Conservation (phyloP, 2,329 filamentous ascomycete genomes). For the Cladophialophora carrionii region DNA sequence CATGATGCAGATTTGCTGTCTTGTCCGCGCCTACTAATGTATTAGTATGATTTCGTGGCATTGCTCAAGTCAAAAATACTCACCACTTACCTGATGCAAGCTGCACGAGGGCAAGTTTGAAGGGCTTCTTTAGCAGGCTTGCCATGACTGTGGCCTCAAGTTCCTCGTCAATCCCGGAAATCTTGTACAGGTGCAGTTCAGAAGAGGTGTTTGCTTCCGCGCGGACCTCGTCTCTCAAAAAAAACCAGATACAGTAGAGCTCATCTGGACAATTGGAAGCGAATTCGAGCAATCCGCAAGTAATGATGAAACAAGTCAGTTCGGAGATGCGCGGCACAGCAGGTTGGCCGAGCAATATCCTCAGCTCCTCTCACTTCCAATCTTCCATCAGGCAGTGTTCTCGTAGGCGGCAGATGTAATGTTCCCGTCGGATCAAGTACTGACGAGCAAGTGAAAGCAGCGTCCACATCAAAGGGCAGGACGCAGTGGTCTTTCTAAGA, state of each 20-base stretch:
- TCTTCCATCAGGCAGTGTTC: not conserved
- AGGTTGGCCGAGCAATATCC: constrained; percentile 4
- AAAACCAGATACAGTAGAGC: not conserved
- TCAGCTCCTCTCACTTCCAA: not conserved
- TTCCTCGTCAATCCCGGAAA: not conserved
- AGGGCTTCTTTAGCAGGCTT: constrained; percentile 69
- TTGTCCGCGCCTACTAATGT: constrained; percentile 70
- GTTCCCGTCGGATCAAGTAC: not conserved
- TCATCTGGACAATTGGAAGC: not conserved
- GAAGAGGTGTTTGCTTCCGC: not conserved
- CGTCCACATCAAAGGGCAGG: not conserved
- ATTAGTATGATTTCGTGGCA: constrained; percentile 27
- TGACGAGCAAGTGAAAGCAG: not conserved
- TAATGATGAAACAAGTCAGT: not conserved
- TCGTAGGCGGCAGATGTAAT: not conserved
- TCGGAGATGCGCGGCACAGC: not conserved
- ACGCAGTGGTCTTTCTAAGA: not conserved
- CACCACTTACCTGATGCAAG: constrained; percentile 66
- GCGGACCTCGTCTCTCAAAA: not conserved
- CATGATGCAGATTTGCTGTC: constrained; percentile 76
- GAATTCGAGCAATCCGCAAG: not conserved
- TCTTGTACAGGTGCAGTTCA: not conserved
- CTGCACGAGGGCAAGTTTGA: constrained; percentile 82
- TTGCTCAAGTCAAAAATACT: constrained; percentile 6
- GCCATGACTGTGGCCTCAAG: constrained; percentile 48